Evolutionary conservation across 2,329 filamentous ascomycete species (phyloP), one percentile per base, ranked within the genome.

Genomic region (Fusarium illudens): DNA sequence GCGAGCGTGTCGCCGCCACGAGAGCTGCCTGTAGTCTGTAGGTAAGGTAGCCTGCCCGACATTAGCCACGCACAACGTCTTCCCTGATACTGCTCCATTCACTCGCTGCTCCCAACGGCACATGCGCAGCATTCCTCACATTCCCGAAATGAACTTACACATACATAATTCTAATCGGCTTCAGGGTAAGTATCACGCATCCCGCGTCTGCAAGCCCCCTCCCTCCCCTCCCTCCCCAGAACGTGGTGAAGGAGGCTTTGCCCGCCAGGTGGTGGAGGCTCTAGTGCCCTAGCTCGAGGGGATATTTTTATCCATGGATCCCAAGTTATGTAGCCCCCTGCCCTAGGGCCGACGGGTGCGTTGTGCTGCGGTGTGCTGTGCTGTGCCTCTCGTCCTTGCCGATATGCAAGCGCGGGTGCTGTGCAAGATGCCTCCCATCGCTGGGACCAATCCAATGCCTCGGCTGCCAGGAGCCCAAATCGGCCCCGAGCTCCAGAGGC

Each of bases 271-370:
- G 36, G 60, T 68, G 66, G 68, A 71, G 68, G 64, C 62, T 66
- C 58, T 63, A 61, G 48, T 52, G 55, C 58, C 55, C 51, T 67
- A 57, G 65, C 52, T 62, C 36, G 60, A 54, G 29, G 29, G 62
- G 66, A 68, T 74, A 74, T 71, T 71, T 70, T 70, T 73, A 73
- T 73, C 68, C 58, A 67, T 62, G 29, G 33, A 30, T 51, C 39
- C 49, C 36, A 59, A 55, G 27, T 52, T 64, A 60, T 73, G 60
- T 62, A 62, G 54, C 30, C 58, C 67, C 54, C 34, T 39, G 58
- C 52, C 60, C 58, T 61, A 27, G 22, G 39, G 39, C 39, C 53
- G 39, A 42, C 29, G 29, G 46, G 17, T 30, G 46, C 22, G 39
- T 27, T 46, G 42, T 48, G 39, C 37, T 61, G 64, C 63, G 36